Evolutionary conservation across 805 yeast species (phyloP), one percentile per base, ranked within the genome.

Genomic region (Saturnispora hagleri): DNA sequence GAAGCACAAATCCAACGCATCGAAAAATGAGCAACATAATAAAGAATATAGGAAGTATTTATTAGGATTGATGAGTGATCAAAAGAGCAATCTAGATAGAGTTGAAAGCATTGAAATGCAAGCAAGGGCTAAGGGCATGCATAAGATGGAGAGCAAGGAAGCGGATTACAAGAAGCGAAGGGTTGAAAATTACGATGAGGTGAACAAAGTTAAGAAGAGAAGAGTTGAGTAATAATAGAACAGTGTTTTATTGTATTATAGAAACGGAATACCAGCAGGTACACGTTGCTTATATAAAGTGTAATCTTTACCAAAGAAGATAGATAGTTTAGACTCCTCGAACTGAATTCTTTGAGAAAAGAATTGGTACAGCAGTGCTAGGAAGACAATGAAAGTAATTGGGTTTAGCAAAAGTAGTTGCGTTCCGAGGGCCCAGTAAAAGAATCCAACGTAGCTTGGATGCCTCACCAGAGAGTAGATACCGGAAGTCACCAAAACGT

Each of bases 401-500:
- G 86, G 81, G 67, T 89, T 93, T 44, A 80, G 67, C 52, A 91
- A 66, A 54, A 84, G 57, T 45, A 93, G 24, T 63, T 91, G 96
- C 1, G 89, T 74, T 0, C 97, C 97, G 3, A 90, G 57, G 13
- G 95, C 91, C 97, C 98, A 93, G 79, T 89, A 81, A 62, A 81
- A 90, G 65, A 86, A 93, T 0, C 97, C 99, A 41, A 81, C 76
- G 67, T 93, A 93, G 46, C 95, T 83, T 6, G 99, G 99, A 65
- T 93, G 99, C 55, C 99, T 74, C 15, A 79, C 68, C 26, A 67
- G 56, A 1, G 72, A 53, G 65, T 91, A 93, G 3, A 91, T 69
- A 0, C 97, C 98, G 10, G 67, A 58, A 0, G 88, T 87, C 12
- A 93, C 83, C 43, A 93, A 71, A 9, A 58, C 67, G 64, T 93